phyloP scores from a whole-genome alignment of 306 rosid species.

The Dalbergia oliveri region DNA sequence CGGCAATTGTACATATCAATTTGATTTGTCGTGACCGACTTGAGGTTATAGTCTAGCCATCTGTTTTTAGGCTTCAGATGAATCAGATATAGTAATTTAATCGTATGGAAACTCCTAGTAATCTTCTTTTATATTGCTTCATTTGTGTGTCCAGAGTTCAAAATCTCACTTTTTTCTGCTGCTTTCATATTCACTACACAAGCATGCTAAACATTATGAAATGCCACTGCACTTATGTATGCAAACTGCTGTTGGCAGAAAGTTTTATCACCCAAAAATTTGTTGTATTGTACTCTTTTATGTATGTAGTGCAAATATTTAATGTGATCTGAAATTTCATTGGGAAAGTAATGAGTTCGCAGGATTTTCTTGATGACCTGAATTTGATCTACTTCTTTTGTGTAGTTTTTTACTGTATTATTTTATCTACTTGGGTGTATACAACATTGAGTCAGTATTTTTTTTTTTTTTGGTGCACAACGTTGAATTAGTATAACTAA shows the following conservation, averaged over 20 bases:
- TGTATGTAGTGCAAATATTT: background rate
- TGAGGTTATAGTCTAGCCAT: slow-evolving; percentile 30
- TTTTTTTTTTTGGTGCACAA: no score
- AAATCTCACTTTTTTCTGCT: background rate
- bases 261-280: background rate
- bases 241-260: slow-evolving; percentile 1
- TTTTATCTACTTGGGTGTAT: no score
- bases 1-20: slow-evolving; percentile 43
- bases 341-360: no score
- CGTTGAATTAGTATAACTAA: no score
- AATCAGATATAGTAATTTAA: slow-evolving; percentile 33
- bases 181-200: slow-evolving; percentile 1
- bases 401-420: background rate
- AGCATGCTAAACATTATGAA: background rate
- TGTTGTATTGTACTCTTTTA: background rate
- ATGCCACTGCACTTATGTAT: background rate
- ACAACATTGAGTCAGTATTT: no score
- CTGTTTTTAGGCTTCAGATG: slow-evolving; percentile 22
- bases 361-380: background rate
- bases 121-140: slow-evolving; percentile 15
- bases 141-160: background rate
- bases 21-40: slow-evolving; percentile 31
- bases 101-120: slow-evolving; percentile 1
- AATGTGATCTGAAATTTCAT: background rate
- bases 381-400: background rate